Conservation (phyloP, 2,329 filamentous ascomycete genomes). For the Alternaria panax region DNA sequence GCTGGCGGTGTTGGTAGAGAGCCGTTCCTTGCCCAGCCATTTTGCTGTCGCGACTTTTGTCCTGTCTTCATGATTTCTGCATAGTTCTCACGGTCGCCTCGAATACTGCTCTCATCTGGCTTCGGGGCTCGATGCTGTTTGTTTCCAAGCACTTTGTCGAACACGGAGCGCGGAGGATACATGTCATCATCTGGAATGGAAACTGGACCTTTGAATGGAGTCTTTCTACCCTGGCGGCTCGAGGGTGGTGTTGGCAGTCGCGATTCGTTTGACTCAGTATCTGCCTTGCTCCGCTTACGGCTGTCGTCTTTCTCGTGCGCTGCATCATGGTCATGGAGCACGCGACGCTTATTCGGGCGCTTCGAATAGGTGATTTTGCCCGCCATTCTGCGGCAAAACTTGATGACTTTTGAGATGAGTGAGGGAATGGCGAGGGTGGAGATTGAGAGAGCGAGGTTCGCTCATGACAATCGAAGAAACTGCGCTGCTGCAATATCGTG, state of each 20-base stretch:
- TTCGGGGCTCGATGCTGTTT: conserved; percentile 11
- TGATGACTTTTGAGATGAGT: conserved; percentile 13
- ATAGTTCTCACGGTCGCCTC: conserved; percentile 23
- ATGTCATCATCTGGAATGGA: conserved; percentile 25
- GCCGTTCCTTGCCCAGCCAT: conserved; percentile 11
- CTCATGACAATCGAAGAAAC: conserved; percentile 6
- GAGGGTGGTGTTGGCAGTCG: conserved; percentile 5
- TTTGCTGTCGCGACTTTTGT: conserved; percentile 7
- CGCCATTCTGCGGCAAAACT: conserved; percentile 18
- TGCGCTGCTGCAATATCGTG: conserved; percentile 15
- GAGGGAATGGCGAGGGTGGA: conserved; percentile 15
- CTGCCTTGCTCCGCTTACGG: conserved; percentile 25
- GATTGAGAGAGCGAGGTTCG: conserved; percentile 1
- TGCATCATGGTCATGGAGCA: conserved; percentile 12
- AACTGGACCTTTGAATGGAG: conserved; percentile 25
- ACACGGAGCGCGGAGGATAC: conserved; percentile 13
- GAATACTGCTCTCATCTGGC: conserved; percentile 15
- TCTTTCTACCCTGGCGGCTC: conserved; percentile 4
- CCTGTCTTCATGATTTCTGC: conserved; percentile 19
- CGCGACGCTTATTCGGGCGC: conserved; percentile 18
- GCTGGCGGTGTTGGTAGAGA: conserved; percentile 33
- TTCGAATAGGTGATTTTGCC: conserved; percentile 31
- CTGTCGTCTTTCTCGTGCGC: conserved; percentile 16
- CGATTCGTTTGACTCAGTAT: conserved; percentile 18
- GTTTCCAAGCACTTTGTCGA: conserved; percentile 25